Evolutionary conservation across 805 yeast species (phyloP).

Genomic region (Nakazawaea sp.): DNA sequence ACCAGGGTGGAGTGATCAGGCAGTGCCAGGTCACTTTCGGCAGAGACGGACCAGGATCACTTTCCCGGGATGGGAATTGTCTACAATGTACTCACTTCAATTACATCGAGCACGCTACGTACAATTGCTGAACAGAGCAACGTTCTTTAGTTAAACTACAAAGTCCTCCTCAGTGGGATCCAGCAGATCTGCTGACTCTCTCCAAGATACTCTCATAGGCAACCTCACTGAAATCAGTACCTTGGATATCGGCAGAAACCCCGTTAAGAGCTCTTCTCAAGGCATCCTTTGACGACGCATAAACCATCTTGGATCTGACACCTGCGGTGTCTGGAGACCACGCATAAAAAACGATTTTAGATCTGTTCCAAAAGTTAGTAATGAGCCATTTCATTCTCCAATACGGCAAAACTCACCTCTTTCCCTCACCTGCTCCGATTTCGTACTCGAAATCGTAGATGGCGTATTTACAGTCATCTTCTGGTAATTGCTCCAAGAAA

Average conservation of each 20-base stretch:
- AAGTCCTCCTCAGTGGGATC: constrained; percentile 35
- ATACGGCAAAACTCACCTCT: too few species aligned
- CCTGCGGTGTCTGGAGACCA: constrained; percentile 99
- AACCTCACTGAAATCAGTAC: constrained; percentile 96
- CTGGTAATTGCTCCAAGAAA: constrained; percentile 86
- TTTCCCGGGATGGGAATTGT: too few species aligned
- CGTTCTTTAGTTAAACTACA: neutral
- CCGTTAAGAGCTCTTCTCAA: constrained; percentile 97
- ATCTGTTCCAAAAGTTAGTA: too few species aligned
- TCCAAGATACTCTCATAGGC: constrained; percentile 90
- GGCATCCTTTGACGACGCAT: constrained; percentile 97
- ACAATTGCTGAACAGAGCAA: too few species aligned
- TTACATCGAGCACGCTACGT: too few species aligned
- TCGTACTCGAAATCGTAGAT: constrained; percentile 96
- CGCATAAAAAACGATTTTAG: constrained; percentile 65
- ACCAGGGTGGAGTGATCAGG: too few species aligned
- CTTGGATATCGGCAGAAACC: constrained; percentile 90
- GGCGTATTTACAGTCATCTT: constrained; percentile 94
- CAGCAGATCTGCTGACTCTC: constrained; percentile 79
- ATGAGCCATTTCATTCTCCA: constrained; percentile 34
- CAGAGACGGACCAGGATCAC: too few species aligned
- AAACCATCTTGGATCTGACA: constrained; percentile 93
- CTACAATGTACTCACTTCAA: too few species aligned
- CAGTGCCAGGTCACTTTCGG: too few species aligned
- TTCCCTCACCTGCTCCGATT: constrained; percentile 85